A percentile compares a stretch with the other conserved stretches of the same genome.
Evolutionary conservation across 306 rosid species (phyloP).

Genomic region (Trifolium dubium): DNA sequence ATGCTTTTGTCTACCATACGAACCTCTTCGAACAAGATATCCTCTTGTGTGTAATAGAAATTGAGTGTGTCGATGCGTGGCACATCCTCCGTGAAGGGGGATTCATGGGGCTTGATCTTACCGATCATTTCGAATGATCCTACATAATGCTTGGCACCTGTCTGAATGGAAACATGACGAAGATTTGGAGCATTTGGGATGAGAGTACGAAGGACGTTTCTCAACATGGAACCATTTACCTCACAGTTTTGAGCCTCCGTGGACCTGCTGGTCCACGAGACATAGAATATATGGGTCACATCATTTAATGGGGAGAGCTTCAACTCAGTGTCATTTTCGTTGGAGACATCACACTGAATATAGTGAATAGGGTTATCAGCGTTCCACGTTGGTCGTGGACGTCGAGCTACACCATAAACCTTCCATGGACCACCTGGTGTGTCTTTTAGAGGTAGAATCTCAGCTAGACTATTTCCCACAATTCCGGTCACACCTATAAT

Average conservation of each 20-base stretch:
- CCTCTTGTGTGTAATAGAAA: conserved; percentile 67
- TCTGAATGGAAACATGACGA: conserved; percentile 69
- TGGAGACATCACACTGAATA: conserved; percentile 62
- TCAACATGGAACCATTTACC: conserved; percentile 60
- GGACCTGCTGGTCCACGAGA: conserved; percentile 56
- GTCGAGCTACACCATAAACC: conserved; percentile 76
- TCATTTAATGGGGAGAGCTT: conserved; percentile 64
- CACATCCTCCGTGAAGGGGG: conserved; percentile 71
- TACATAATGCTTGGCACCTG: conserved; percentile 63
- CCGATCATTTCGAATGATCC: conserved; percentile 51
- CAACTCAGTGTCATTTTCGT: conserved; percentile 47
- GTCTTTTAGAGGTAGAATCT: conserved; percentile 58
- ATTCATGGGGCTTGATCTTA: conserved; percentile 48
- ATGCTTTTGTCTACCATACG: too few relatives aligned
- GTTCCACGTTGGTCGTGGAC: conserved; percentile 66
- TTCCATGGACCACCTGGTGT: conserved; percentile 84
- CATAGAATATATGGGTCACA: conserved; percentile 72
- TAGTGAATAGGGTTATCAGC: conserved; percentile 59
- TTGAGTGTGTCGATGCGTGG: conserved; percentile 53
- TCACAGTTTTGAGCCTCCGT: conserved; percentile 62
- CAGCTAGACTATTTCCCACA: conserved; percentile 65
- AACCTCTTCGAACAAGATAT: conserved; percentile 50
- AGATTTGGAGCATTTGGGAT: conserved; percentile 67
- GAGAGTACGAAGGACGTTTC: conserved; percentile 52
- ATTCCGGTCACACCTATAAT: conserved; percentile 58